Base-by-base conservation (phyloP, 2,329 filamentous ascomycete genomes). In the Ceratocystis ficicola region DNA sequence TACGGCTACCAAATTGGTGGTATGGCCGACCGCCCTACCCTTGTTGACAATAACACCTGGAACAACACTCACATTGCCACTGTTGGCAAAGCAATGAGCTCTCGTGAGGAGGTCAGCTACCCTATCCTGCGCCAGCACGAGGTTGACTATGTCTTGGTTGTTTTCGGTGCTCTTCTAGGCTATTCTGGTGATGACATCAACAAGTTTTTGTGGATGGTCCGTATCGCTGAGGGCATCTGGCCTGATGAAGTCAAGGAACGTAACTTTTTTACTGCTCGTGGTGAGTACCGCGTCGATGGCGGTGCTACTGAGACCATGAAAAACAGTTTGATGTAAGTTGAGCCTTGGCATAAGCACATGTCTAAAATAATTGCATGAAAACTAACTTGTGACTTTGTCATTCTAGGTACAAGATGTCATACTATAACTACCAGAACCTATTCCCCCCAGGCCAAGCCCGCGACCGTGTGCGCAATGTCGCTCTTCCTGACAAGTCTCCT, bases 11-110 rank as follows among this genome's bases (percentile, higher is more conserved):
- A 99, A 78, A 99, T 99, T 76, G 94, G 94, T 78, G 94, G 94
- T 70, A 99, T 99, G 94, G 94, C 94, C 62, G 94, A 99, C 76
- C 85, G 94, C 65, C 94, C 94, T 44, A 99, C 94, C 0, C 82
- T 99, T 44, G 94, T 99, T 44, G 94, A 99, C 80, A 99, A 99
- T 81, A 99, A 99, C 79, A 99, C 94, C 1, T 99, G 94, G 94
- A 99, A 99, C 81, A 99, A 99, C 80, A 99, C 94, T 6, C 94
- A 99, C 76, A 99, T 99, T 77, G 94, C 94, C 64, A 99, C 94
- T 15, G 94, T 99, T 67, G 94, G 94, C 73, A 99, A 99, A 80
- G 94, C 94, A 52, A 97, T 99, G 94, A 94, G 89, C 78, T 96
- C 92, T 6, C 83, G 89, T 59, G 94, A 99, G 76, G 95, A 99